phyloP scores from a whole-genome alignment of 2,329 filamentous ascomycete species.

The Xylaria sp. region DNA sequence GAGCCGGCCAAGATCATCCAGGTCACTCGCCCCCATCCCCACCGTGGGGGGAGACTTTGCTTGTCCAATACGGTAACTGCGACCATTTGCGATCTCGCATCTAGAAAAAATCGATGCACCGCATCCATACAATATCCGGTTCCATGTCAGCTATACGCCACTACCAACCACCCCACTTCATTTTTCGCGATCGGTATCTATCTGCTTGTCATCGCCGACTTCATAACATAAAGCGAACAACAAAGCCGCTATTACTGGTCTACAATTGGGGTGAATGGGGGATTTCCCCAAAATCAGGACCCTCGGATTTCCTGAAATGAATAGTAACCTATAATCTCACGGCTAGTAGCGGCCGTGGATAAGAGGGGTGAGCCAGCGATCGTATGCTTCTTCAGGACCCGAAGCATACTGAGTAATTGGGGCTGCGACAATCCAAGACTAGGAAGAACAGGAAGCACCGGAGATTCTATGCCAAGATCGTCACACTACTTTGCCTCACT shows the following conservation, averaged over 20 bases:
- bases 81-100: conserved; percentile 30
- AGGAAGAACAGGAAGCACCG: conserved; percentile 7
- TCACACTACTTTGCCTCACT: conserved; percentile 6
- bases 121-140: conserved; percentile 20
- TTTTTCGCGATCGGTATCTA: conserved; percentile 19
- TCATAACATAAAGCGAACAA: conserved; percentile 9
- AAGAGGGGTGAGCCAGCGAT: conserved; percentile 10
- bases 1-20: conserved; percentile 16
- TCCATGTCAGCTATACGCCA: conserved; percentile 8
- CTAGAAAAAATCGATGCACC: conserved; percentile 18
- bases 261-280: not conserved
- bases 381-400: conserved; percentile 7
- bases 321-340: not conserved
- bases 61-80: conserved; percentile 23
- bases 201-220: conserved; percentile 18
- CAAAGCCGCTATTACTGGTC: conserved; percentile 20
- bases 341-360: conserved; percentile 4
- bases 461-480: conserved; percentile 15
- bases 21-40: conserved; percentile 10
- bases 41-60: conserved; percentile 17
- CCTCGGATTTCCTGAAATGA: conserved; percentile 23
- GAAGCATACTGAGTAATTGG: not conserved
- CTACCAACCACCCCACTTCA: conserved; percentile 7
- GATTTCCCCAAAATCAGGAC: conserved; percentile 4
- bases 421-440: not conserved